These are phyloP conservation scores for Neopestalotiopsis sp. DNA, from an alignment of 2,329 filamentous ascomycete species.

Conservation along the genomic window DNA sequence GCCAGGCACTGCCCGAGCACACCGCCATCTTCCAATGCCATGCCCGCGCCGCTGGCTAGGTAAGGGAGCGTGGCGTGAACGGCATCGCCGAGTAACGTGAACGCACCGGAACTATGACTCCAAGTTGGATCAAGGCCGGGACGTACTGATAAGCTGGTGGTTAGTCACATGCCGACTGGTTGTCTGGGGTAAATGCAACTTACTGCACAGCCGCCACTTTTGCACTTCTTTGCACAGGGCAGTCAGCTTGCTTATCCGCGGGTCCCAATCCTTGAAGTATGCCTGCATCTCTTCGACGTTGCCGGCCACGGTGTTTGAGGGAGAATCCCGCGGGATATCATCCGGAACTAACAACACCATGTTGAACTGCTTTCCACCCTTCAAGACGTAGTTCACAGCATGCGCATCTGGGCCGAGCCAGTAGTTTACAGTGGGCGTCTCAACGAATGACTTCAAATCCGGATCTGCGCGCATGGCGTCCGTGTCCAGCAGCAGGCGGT, in stretches of 20 bases:
- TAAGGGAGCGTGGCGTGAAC: conserved; percentile 71
- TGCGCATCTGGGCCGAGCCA: conserved; percentile 59
- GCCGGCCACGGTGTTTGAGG: conserved; percentile 42
- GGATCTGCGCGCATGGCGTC: conserved; percentile 51
- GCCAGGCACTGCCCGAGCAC: conserved; percentile 62
- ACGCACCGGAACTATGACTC: conserved; percentile 60
- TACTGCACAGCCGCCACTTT: conserved; percentile 50
- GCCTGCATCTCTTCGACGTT: conserved; percentile 46
- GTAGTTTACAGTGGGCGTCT: conserved; percentile 55
- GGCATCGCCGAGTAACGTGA: conserved; percentile 67
- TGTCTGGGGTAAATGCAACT: neutral
- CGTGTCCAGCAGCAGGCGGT: conserved; percentile 51
- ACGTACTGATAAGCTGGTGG: conserved; percentile 20
- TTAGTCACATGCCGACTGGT: neutral
- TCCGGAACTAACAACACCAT: conserved; percentile 57
- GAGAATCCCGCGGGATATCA: conserved; percentile 46
- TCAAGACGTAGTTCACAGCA: conserved; percentile 57
- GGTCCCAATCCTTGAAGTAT: conserved; percentile 63
- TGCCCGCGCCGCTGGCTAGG: conserved; percentile 60
- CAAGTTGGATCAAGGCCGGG: conserved; percentile 48
- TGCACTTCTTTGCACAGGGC: conserved; percentile 61
- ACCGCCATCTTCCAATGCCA: conserved; percentile 66
- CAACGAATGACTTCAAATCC: conserved; percentile 49
- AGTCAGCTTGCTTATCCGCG: conserved; percentile 60
- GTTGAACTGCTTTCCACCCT: conserved; percentile 54